These are phyloP conservation scores for Globisporangium cystogenes DNA, from an alignment of 352 stramenopile genomes.

Conservation along the genomic window DNA sequence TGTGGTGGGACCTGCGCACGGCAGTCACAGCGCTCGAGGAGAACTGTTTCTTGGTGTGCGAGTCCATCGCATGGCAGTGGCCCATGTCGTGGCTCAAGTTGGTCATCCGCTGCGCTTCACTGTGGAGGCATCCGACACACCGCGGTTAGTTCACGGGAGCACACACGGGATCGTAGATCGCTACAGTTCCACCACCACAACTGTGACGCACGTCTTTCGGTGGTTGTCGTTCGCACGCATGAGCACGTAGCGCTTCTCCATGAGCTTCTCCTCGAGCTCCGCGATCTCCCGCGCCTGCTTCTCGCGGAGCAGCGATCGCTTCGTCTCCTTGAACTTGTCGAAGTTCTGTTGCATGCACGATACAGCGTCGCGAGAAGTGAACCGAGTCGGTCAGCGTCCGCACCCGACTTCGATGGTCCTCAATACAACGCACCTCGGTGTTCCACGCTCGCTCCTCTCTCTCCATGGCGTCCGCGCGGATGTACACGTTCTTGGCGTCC, in stretches of 20 bases:
- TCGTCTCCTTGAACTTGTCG: conserved; percentile 53
- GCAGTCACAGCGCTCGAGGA: conserved; percentile 36
- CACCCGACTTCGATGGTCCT: background rate
- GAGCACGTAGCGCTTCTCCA: conserved; percentile 68
- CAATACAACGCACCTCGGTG: conserved; percentile 12
- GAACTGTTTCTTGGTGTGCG: conserved; percentile 56
- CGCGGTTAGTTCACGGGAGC: no score
- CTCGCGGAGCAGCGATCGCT: conserved; percentile 35
- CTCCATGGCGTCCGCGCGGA: conserved; percentile 52
- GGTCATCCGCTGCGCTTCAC: conserved; percentile 62
- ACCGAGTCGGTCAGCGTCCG: no score
- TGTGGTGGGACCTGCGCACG: conserved; percentile 39
- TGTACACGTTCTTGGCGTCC: conserved; percentile 68
- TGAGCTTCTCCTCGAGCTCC: conserved; percentile 59
- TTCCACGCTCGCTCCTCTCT: conserved; percentile 42
- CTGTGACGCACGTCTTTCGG: conserved; percentile 36
- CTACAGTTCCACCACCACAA: background rate
- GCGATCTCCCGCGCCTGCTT: conserved; percentile 54
- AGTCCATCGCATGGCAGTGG: conserved; percentile 54
- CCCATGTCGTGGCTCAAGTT: conserved; percentile 62
- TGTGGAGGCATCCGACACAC: conserved; percentile 8
- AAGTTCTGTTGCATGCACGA: conserved; percentile 30
- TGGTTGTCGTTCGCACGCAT: conserved; percentile 50
- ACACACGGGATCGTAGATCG: background rate
- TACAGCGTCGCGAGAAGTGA: no score